A percentile compares a stretch with the other conserved stretches of the same genome.
Conservation (phyloP, 148 eudicot species). For the Diospyros lotus region DNA sequence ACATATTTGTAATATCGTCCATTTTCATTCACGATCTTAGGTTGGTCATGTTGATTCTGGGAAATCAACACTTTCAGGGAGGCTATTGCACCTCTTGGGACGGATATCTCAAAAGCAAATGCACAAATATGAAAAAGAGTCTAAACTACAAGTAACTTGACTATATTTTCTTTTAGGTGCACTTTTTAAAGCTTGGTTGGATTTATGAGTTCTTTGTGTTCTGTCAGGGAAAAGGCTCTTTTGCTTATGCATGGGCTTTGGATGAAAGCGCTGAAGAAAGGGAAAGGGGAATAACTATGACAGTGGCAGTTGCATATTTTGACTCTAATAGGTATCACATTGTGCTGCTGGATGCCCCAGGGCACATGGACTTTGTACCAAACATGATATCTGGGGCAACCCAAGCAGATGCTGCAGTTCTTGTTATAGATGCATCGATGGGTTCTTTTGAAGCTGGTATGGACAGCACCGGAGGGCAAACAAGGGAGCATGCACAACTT, state of each 20-base stretch:
- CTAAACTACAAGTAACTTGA: slow-evolving; percentile 63
- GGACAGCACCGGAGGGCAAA: slow-evolving; percentile 76
- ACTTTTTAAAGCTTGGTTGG: slow-evolving; percentile 6
- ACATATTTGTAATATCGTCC: background rate
- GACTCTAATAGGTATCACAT: slow-evolving; percentile 73
- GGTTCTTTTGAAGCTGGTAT: slow-evolving; percentile 94
- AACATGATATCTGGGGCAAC: slow-evolving; percentile 99
- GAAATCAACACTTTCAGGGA: slow-evolving; percentile 93
- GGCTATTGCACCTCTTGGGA: slow-evolving; percentile 81
- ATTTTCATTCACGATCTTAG: slow-evolving; percentile 26
- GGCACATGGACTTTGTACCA: slow-evolving; percentile 97
- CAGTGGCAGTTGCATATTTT: slow-evolving; percentile 96
- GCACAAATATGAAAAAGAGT: slow-evolving; percentile 90
- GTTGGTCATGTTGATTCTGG: slow-evolving; percentile 99
- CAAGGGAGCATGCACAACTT: slow-evolving; percentile 94
- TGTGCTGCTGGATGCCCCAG: slow-evolving; percentile 93
- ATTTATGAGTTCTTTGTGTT: slow-evolving; percentile 14
- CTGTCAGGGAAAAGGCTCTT: slow-evolving; percentile 89
- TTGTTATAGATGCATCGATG: slow-evolving; percentile 83
- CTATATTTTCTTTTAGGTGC: slow-evolving; percentile 4
- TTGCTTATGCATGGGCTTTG: slow-evolving; percentile 97
- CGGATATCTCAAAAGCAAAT: slow-evolving; percentile 78
- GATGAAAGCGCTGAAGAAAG: slow-evolving; percentile 98
- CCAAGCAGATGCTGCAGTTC: slow-evolving; percentile 96
- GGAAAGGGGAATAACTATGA: slow-evolving; percentile 98